These are phyloP conservation scores for Kwoniella shandongensis DNA, from an alignment of 768 basidiomycete genomes.

Conservation along the genomic window DNA sequence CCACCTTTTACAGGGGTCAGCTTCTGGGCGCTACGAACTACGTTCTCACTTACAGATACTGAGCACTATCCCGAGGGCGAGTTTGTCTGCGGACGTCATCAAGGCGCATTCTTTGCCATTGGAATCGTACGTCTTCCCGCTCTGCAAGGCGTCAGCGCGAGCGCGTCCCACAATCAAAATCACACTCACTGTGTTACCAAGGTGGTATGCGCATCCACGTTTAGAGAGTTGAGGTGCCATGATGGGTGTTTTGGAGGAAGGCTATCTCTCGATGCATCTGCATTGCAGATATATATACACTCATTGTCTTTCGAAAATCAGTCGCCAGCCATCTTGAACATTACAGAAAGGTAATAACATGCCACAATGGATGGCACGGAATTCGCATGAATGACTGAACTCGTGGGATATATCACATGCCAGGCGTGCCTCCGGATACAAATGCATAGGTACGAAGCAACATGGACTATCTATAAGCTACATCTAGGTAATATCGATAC, in stretches of 20 bases:
- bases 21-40: background rate
- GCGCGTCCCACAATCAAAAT: too few species aligned
- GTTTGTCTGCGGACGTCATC: conserved; percentile 24
- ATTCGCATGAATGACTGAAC: background rate
- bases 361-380: background rate
- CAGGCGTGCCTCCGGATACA: background rate
- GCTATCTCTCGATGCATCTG: background rate
- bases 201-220: conserved; percentile 22
- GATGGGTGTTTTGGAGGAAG: background rate
- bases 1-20: conserved; percentile 9
- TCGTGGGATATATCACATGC: conserved; percentile 1
- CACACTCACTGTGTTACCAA: conserved; percentile 21
- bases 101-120: conserved; percentile 26
- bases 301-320: background rate
- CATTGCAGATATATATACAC: background rate
- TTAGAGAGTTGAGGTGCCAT: conserved; percentile 9
- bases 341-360: conserved; percentile 5
- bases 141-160: conserved; percentile 8
- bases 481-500: conserved; percentile 2
- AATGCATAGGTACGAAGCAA: too few species aligned
- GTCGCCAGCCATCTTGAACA: conserved; percentile 23
- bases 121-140: conserved; percentile 27
- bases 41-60: conserved; percentile 21
- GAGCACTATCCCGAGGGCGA: conserved; percentile 23
- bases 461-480: conserved; percentile 9